A percentile compares a stretch with the other conserved stretches of the same genome.
phyloP scores from a whole-genome alignment of 73 alveolate species.

The Symbiodinium pilosum region DNA sequence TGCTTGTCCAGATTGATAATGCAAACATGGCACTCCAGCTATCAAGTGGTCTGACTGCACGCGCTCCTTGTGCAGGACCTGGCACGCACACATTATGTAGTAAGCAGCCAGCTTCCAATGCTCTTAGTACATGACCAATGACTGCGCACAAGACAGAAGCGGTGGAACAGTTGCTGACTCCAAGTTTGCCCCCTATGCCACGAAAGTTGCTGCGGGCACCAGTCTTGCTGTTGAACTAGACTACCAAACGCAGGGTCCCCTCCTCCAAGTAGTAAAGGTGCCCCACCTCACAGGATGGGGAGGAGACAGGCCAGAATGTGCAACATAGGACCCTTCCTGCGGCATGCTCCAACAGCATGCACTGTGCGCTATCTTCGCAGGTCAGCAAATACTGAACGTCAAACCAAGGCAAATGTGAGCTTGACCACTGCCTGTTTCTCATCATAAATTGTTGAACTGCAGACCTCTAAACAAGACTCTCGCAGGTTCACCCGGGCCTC shows the following conservation, averaged over 20 bases:
- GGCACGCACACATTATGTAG: neutral
- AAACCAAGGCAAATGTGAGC: too few relatives aligned
- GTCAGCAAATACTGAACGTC: too few relatives aligned
- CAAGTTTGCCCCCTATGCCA: neutral
- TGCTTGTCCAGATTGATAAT: neutral
- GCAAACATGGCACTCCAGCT: constrained; percentile 39
- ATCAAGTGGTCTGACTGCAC: constrained; percentile 44
- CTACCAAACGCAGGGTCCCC: neutral
- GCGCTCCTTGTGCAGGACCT: constrained; percentile 57
- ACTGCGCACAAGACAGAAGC: neutral
- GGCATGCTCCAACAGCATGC: too few relatives aligned
- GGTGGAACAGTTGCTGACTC: neutral
- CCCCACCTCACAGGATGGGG: neutral
- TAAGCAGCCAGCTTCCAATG: neutral
- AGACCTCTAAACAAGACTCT: too few relatives aligned
- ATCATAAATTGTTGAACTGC: too few relatives aligned
- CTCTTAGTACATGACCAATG: neutral
- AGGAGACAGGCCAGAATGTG: too few relatives aligned
- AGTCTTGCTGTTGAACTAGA: too few relatives aligned
- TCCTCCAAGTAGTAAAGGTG: constrained; percentile 48
- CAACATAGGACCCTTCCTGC: too few relatives aligned
- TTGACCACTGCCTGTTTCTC: too few relatives aligned
- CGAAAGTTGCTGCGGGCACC: neutral
- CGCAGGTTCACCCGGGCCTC: too few relatives aligned
- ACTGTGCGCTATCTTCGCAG: too few relatives aligned